Evolutionary conservation across 176 grass and related monocot genomes (phyloP).

Genomic region (Paspalum vaginatum): DNA sequence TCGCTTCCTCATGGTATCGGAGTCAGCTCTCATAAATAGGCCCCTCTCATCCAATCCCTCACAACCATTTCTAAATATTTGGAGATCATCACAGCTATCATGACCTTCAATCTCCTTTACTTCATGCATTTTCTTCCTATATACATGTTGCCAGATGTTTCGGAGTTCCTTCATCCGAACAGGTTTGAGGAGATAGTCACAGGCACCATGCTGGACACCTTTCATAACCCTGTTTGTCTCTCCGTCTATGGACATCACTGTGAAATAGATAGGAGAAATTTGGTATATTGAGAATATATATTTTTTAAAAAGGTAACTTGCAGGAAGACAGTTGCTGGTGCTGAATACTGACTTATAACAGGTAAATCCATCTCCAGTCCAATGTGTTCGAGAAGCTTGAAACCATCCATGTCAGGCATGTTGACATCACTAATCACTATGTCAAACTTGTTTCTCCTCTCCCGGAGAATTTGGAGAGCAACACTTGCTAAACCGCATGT

Average conservation of each 20-base stretch:
- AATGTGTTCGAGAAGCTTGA: slow-evolving; percentile 98
- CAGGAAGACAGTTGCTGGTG: slow-evolving; percentile 26
- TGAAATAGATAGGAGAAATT: slow-evolving; percentile 50
- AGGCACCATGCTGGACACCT: slow-evolving; percentile 98
- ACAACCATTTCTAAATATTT: slow-evolving; percentile 62
- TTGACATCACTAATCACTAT: slow-evolving; percentile 99
- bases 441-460: slow-evolving; percentile 88
- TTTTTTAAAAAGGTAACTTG: slow-evolving; percentile 37
- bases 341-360: slow-evolving; percentile 88
- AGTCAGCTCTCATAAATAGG: slow-evolving; percentile 53
- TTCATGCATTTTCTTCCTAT: slow-evolving; percentile 96
- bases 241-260: slow-evolving; percentile 99
- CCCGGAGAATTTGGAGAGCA: slow-evolving; percentile 84
- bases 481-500: slow-evolving; percentile 82
- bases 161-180: slow-evolving; percentile 98
- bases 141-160: slow-evolving; percentile 99
- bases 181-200: slow-evolving; percentile 97
- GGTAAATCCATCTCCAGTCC: slow-evolving; percentile 98
- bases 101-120: slow-evolving; percentile 90
- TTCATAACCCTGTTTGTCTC: slow-evolving; percentile 99
- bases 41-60: slow-evolving; percentile 79
- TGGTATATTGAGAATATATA: slow-evolving; percentile 42
- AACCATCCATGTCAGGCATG: slow-evolving; percentile 99
- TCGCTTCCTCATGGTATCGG: slow-evolving; percentile 57
- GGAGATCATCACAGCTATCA: slow-evolving; percentile 70